Conservation (phyloP, 1,284 basidiomycete species). For the Neolentinus lepideus region DNA sequence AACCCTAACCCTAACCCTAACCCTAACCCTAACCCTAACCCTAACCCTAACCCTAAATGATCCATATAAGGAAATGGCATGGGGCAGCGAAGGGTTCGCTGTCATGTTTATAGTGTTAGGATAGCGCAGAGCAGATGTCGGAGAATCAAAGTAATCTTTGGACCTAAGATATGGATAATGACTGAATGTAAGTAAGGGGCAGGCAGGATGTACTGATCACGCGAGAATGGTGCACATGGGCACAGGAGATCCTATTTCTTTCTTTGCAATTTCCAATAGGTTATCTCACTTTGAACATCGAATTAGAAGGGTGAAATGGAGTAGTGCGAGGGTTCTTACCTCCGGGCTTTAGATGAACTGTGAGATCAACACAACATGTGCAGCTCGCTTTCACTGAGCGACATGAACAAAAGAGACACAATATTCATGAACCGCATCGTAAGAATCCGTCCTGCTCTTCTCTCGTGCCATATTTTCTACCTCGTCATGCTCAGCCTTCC, state of each 20-base stretch:
- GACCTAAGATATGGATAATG: slow-evolving; percentile 11
- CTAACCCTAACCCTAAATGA: too few species aligned
- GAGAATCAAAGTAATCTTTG: slow-evolving; percentile 60
- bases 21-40: too few species aligned
- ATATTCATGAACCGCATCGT: slow-evolving; percentile 28
- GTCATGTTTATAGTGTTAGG: too few species aligned
- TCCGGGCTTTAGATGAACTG: slow-evolving; percentile 17
- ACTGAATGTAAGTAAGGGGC: neutral
- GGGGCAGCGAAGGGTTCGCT: too few species aligned
- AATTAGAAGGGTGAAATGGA: neutral
- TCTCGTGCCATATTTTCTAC: slow-evolving; percentile 13
- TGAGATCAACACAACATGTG: slow-evolving; percentile 57
- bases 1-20: too few species aligned
- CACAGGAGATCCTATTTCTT: slow-evolving; percentile 45
- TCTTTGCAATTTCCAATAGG: slow-evolving; percentile 14
- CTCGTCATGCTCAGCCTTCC: slow-evolving; percentile 15
- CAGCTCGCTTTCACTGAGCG: slow-evolving; percentile 41
- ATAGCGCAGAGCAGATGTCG: slow-evolving; percentile 55
- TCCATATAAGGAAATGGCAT: too few species aligned
- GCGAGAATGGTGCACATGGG: slow-evolving; percentile 56
- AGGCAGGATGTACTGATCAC: slow-evolving; percentile 34
- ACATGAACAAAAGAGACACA: too few species aligned
- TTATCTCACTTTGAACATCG: slow-evolving; percentile 5
- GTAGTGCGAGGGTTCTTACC: neutral
- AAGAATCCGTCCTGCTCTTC: slow-evolving; percentile 43